Evolutionary conservation across 2,329 filamentous ascomycete species (phyloP), one percentile per base, ranked within the genome.

Genomic region (Cladosporium phlei): DNA sequence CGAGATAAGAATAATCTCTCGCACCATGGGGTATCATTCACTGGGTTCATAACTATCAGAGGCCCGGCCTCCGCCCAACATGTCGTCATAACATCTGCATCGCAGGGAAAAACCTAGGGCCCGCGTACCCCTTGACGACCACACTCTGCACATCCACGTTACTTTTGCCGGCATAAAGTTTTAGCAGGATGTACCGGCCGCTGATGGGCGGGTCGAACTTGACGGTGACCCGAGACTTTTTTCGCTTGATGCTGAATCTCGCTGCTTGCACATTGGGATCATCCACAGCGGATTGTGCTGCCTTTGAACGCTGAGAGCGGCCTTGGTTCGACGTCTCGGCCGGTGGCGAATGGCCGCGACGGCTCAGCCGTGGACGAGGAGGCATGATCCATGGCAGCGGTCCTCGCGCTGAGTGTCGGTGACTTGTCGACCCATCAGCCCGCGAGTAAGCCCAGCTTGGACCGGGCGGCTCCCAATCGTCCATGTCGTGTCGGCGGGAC

Each of bases 91-190:
- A 22, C 17, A 55, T 38, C 28, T 59, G 52, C 20, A 57, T 34
- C 5, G 59, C 56, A 3, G 59, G 58, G 59, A 94, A 93, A 65
- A 83, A 95, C 50, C 90, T 79, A 8, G 87, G 86, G 4, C 91
- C 91, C 0, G 88, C 86, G 66, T 83, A 96, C 0, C 91, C 91
- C 59, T 86, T 83, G 1, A 83, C 86, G 48, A 89, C 78, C 19
- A 96, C 83, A 35, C 84, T 88, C 65, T 95, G 86, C 29, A 97
- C 88, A 61, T 95, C 89, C 53, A 96, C 94, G 59, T 94, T 95
- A 3, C 78, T 74, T 38, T 83, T 80, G 2, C 86, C 85, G 58
- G 83, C 89, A 86, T 88, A 96, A 64, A 96, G 80, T 72, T 96
- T 96, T 53, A 97, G 73, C 32, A 96, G 68, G 43, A 97, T 85